Percentiles rank a stretch among this genome's conserved stretches.
These are phyloP conservation scores for Aureobasidium musti DNA, from an alignment of 2,329 filamentous ascomycete genomes.

Conservation along the genomic window DNA sequence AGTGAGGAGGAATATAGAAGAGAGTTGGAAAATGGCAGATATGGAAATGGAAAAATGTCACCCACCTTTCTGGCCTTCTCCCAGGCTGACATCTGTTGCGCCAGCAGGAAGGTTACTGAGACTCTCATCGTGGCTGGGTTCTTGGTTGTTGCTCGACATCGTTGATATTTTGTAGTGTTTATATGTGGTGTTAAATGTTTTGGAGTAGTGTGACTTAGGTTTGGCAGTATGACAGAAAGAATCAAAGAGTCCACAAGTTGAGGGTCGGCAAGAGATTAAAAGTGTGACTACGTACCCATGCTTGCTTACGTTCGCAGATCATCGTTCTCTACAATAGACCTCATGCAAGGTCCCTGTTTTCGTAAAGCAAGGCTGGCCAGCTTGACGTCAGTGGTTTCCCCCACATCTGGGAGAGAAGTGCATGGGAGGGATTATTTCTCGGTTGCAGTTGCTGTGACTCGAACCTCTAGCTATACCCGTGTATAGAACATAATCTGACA, in stretches of 20 bases:
- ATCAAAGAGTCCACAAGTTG: background rate
- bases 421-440: background rate
- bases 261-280: background rate
- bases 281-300: background rate
- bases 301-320: constrained; percentile 9
- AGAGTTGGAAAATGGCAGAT: background rate
- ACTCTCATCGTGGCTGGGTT: constrained; percentile 21
- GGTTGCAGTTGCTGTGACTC: background rate
- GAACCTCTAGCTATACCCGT: too few relatives aligned
- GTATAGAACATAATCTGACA: background rate
- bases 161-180: background rate
- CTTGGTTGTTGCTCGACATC: constrained; percentile 20
- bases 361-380: background rate
- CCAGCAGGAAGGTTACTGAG: constrained; percentile 16
- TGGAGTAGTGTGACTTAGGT: background rate
- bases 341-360: constrained; percentile 3
- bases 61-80: constrained; percentile 21
- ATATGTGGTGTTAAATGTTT: background rate
- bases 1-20: too few relatives aligned
- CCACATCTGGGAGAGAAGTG: background rate
- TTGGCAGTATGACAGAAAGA: background rate
- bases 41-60: background rate
- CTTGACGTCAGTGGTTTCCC: constrained; percentile 19
- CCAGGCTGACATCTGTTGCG: constrained; percentile 4
- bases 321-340: background rate